These are phyloP conservation scores for Sabuloglossum arenarium DNA, from an alignment of 495 filamentous ascomycete species.

Conservation along the genomic window DNA sequence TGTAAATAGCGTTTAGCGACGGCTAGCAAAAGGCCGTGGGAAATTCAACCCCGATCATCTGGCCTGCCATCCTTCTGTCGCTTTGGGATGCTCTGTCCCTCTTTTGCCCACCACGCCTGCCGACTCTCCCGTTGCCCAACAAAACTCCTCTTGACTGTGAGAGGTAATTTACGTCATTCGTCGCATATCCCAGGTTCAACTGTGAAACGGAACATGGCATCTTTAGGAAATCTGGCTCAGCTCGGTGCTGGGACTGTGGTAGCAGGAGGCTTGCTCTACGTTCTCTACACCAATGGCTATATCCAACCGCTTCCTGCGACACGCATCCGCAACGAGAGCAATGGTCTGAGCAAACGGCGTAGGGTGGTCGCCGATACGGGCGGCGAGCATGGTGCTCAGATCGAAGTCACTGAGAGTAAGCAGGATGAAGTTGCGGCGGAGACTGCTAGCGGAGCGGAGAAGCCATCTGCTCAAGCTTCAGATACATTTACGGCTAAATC, in stretches of 20 bases:
- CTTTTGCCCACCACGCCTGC: not conserved
- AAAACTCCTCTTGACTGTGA: too few species aligned
- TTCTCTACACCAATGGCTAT: not conserved
- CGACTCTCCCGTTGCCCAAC: not conserved
- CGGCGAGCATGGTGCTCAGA: not conserved
- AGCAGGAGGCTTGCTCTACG: not conserved
- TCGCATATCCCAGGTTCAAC: not conserved
- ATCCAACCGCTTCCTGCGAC: not conserved
- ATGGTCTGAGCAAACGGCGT: not conserved
- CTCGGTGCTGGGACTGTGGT: not conserved
- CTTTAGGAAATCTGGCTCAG: not conserved
- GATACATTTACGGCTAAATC: slow-evolving; percentile 23
- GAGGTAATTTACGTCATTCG: not conserved
- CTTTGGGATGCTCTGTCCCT: not conserved
- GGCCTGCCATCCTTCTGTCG: not conserved
- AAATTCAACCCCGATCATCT: not conserved
- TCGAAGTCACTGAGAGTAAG: not conserved
- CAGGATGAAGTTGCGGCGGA: not conserved
- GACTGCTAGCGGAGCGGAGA: not conserved
- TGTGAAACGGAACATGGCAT: not conserved
- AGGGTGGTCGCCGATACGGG: too few species aligned
- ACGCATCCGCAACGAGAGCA: not conserved
- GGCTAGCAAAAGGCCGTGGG: too few species aligned
- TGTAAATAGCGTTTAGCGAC: too few species aligned
- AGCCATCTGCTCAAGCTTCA: slow-evolving; percentile 12